Evolutionary conservation across 176 grass and related monocot genomes (phyloP).

Genomic region (Musa troglodytarum): DNA sequence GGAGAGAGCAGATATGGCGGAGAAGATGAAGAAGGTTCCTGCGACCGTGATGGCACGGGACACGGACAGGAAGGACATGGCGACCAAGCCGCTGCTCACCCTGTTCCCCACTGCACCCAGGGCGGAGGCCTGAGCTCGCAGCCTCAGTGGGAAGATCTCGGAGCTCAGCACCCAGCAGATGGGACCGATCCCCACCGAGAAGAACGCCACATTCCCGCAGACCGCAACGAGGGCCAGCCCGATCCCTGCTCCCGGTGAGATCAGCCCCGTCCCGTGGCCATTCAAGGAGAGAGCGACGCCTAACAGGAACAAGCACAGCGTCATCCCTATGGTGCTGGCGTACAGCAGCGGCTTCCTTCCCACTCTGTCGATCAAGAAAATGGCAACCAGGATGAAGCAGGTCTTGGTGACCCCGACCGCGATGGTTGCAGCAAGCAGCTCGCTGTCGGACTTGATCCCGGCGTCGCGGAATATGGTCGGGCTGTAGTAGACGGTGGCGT

Average conservation of each 20-base stretch:
- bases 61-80: slow-evolving; percentile 88
- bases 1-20: slow-evolving; percentile 43
- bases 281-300: slow-evolving; percentile 46
- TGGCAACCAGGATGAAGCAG: slow-evolving; percentile 76
- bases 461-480: slow-evolving; percentile 80
- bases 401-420: slow-evolving; percentile 83
- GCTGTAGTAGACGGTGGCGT: slow-evolving; percentile 89
- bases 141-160: slow-evolving; percentile 73
- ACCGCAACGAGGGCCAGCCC: slow-evolving; percentile 69
- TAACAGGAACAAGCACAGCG: slow-evolving; percentile 58
- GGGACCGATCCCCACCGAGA: slow-evolving; percentile 83
- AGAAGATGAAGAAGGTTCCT: slow-evolving; percentile 68
- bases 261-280: slow-evolving; percentile 30
- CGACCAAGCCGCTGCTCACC: slow-evolving; percentile 74
- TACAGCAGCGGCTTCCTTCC: slow-evolving; percentile 81
- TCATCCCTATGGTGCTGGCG: slow-evolving; percentile 87
- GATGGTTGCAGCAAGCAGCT: slow-evolving; percentile 75
- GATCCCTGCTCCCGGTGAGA: slow-evolving; percentile 48
- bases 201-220: slow-evolving; percentile 82
- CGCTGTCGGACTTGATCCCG: slow-evolving; percentile 64
- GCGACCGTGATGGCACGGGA: slow-evolving; percentile 57
- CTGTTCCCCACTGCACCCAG: slow-evolving; percentile 75
- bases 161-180: slow-evolving; percentile 92
- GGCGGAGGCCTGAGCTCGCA: slow-evolving; percentile 84
- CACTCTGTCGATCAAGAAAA: slow-evolving; percentile 83